phyloP scores from a whole-genome alignment of 345 rosid genomes.

The Moricandia arvensis region DNA sequence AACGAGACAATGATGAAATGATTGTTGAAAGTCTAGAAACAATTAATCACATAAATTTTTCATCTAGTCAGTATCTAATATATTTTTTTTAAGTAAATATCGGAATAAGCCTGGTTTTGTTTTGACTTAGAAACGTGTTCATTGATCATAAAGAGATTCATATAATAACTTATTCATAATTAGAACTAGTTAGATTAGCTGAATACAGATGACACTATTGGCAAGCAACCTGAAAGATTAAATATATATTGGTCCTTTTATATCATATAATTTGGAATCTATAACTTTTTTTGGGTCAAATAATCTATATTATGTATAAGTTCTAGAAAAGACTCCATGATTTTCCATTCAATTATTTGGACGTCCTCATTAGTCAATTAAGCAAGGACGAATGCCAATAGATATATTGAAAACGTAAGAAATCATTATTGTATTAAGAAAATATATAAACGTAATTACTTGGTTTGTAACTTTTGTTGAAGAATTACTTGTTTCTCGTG shows the following conservation, averaged over 20 bases:
- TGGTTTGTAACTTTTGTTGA: not conserved
- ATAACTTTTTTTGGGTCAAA: no score
- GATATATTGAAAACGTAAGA: not conserved
- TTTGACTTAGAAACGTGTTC: not conserved
- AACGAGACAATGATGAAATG: no score
- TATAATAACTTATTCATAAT: not conserved
- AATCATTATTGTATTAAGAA: not conserved
- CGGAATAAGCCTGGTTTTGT: not conserved
- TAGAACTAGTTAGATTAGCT: not conserved
- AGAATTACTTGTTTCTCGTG: not conserved
- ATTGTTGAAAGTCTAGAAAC: no score
- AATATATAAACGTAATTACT: not conserved
- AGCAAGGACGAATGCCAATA: not conserved
- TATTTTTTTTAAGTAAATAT: no score
- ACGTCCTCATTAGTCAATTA: not conserved
- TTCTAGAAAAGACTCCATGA: not conserved
- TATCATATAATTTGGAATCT: not conserved
- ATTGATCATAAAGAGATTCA: not conserved
- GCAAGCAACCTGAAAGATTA: not conserved
- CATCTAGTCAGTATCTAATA: no score
- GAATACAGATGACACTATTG: not conserved
- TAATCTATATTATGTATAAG: not conserved
- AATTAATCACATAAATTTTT: no score
- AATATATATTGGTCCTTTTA: not conserved
- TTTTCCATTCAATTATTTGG: not conserved